Base-by-base conservation (phyloP, 1,284 basidiomycete species). In the Trichosporon sp. region DNA sequence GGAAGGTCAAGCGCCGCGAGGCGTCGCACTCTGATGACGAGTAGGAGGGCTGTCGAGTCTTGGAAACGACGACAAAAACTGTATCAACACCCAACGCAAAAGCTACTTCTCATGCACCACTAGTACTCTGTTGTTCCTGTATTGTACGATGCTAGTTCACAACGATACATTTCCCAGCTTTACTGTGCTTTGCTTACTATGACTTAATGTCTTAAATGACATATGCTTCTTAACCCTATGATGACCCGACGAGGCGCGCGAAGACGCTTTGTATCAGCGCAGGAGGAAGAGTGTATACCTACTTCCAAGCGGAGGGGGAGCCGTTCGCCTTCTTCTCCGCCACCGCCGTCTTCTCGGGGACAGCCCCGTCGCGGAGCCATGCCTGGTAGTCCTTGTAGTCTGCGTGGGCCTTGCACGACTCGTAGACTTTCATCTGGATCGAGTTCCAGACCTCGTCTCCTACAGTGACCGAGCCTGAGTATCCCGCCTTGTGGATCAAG, bases 401-500 rank as follows among this genome's bases (percentile, higher is more conserved):
- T 8, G 90, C 89, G 32, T 86, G 84, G 76, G 88, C 90, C 83
- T 90, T 90, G 72, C 88, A 90, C 82, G 92, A 94, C 82, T 93
- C 92, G 84, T 98, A 99, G 76, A 94, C 86, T 76, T 91, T 88
- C 73, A 98, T 87, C 77, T 88, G 89, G 73, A 98, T 85, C 77
- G 89, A 90, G 74, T 89, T 86, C 75, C 94, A 88, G 67, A 96
- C 85, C 74, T 91, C 91, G 80, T 96, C 92, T 2, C 80, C 78
- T 11, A 76, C 75, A 0, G 14, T 10, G 76, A 98, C 93, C 38
- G 84, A 82, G 0, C 93, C 94, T 70, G 85, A 88, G 89, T 91
- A 98, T 2, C 94, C 95, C 4, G 95, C 93, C 84, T 99, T 99
- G 71, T 89, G 89, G 74, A 98, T 94, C 14, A 94, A 94, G 77